phyloP scores from a whole-genome alignment of 2,329 filamentous ascomycete genomes.

The Diaporthe batatas region DNA sequence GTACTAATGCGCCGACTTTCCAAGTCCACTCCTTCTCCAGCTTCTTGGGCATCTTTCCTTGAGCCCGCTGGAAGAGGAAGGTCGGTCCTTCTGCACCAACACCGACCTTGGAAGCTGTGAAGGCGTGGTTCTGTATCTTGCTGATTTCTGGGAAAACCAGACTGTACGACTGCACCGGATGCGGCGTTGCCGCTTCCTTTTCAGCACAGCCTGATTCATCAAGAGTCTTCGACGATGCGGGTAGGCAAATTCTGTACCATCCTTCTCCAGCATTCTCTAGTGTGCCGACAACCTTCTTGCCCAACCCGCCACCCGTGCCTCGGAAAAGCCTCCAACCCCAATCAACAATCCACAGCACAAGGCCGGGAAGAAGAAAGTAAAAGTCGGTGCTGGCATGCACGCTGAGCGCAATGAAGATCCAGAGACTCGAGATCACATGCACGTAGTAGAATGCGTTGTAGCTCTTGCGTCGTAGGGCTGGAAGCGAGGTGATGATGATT shows the following conservation, averaged over 20 bases:
- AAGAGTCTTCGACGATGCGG: neutral
- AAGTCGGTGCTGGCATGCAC: slow-evolving; percentile 44
- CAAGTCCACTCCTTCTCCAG: slow-evolving; percentile 39
- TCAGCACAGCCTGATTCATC: slow-evolving; percentile 1
- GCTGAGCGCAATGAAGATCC: slow-evolving; percentile 32
- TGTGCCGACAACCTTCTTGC: slow-evolving; percentile 8
- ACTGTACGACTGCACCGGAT: slow-evolving; percentile 35
- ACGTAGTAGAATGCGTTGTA: slow-evolving; percentile 44
- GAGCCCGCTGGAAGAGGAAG: slow-evolving; percentile 38
- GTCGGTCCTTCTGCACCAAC: neutral
- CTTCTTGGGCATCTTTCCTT: slow-evolving; percentile 30
- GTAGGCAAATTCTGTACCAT: slow-evolving; percentile 19
- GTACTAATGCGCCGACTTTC: slow-evolving; percentile 1
- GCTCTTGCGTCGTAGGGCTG: slow-evolving; percentile 38
- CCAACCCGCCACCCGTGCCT: slow-evolving; percentile 31
- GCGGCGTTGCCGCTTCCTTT: neutral
- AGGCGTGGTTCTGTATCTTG: slow-evolving; percentile 41
- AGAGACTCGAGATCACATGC: slow-evolving; percentile 37
- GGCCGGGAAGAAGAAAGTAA: slow-evolving; percentile 42
- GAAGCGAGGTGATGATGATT: slow-evolving; percentile 40
- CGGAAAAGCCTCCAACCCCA: slow-evolving; percentile 40
- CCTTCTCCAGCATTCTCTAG: slow-evolving; percentile 37
- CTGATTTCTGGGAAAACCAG: slow-evolving; percentile 40
- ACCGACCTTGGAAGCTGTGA: slow-evolving; percentile 39
- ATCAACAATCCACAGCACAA: slow-evolving; percentile 37